phyloP scores from a whole-genome alignment of 1,284 basidiomycete species.

The Macrocybe sp. region DNA sequence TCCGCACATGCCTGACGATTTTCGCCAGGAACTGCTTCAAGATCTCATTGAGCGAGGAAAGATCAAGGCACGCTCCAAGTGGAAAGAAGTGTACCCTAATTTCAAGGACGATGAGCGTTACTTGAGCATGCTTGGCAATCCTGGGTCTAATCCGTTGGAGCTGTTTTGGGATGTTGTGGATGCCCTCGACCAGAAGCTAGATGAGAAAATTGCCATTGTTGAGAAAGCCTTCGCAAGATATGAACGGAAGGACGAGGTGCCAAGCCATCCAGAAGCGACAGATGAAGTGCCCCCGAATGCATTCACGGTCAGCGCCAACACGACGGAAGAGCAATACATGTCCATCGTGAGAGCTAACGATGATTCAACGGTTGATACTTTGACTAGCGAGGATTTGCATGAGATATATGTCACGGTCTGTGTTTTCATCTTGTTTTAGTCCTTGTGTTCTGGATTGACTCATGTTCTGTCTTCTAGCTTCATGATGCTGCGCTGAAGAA shows the following conservation, averaged over 20 bases:
- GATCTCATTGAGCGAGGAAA: slow-evolving; percentile 63
- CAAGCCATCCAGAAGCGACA: slow-evolving; percentile 23
- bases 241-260: slow-evolving; percentile 24
- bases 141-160: slow-evolving; percentile 92
- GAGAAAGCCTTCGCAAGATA: slow-evolving; percentile 54
- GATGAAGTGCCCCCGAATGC: slow-evolving; percentile 25
- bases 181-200: slow-evolving; percentile 79
- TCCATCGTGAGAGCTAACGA: slow-evolving; percentile 50
- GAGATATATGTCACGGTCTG: slow-evolving; percentile 68
- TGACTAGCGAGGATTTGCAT: slow-evolving; percentile 50
- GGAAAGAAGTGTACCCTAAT: slow-evolving; percentile 82
- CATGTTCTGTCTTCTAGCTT: slow-evolving; percentile 42
- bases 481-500: slow-evolving; percentile 67
- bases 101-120: slow-evolving; percentile 83
- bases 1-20: slow-evolving; percentile 1
- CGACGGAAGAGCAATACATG: slow-evolving; percentile 56
- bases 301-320: slow-evolving; percentile 53
- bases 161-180: slow-evolving; percentile 96
- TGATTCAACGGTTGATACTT: slow-evolving; percentile 40
- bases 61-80: slow-evolving; percentile 81
- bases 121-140: slow-evolving; percentile 79
- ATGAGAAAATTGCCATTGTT: slow-evolving; percentile 63
- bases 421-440: slow-evolving; percentile 10
- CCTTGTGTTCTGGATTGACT: slow-evolving; percentile 5
- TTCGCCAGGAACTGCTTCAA: slow-evolving; percentile 57